Base-by-base conservation (phyloP, 306 rosid species). In the Adenanthera pavonina region DNA sequence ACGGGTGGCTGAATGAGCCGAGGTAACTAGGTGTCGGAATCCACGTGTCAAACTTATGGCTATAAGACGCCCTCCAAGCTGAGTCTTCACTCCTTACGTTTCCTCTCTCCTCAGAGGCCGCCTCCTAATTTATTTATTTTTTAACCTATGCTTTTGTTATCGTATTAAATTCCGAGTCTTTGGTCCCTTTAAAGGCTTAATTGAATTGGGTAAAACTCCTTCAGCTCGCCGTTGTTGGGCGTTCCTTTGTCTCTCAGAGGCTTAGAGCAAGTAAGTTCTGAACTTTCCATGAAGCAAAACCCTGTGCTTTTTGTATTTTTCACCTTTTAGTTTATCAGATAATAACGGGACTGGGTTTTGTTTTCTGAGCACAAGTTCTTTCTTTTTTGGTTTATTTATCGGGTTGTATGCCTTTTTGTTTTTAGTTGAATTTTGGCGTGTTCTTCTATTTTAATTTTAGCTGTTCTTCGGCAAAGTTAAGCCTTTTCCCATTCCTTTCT, bases 251-350 rank as follows among this genome's bases (percentile, higher is more conserved):
- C 74, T 25, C 30, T 1, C 30, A 25, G 30, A 25, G 30, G 30
- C 73, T 80, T 47, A 3, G 77, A 49, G 68, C 81, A 74, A 72
- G 90, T 87, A 77, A 88, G 88, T 73, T 84, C 71, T 82, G n/a
- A 74, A 33, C 78, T 46, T 13, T 74, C 48, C 36, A 54, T 73
- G 17, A n/a, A 49, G 14, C 12, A 34, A 72, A 30, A 20, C 68
- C 69, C 69, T 78, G 30, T 51, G 69, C 15, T 33, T 56, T 68
- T 86, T 80, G 38, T 53, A 46, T 56, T 66, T 74, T 30, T 17
- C 59, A 6, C 56, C 48, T 79, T 43, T 82, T 77, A 69, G 41
- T 60, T 74, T 75, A 44, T 78, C 15, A 10, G 7, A 11, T 44
- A 2, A 62, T 75, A 14, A 54, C 59, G 35, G 16, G 62, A 68